Base-by-base conservation (phyloP, 176 grass and related monocot genomes). In the Bolboschoenus planiculmis region DNA sequence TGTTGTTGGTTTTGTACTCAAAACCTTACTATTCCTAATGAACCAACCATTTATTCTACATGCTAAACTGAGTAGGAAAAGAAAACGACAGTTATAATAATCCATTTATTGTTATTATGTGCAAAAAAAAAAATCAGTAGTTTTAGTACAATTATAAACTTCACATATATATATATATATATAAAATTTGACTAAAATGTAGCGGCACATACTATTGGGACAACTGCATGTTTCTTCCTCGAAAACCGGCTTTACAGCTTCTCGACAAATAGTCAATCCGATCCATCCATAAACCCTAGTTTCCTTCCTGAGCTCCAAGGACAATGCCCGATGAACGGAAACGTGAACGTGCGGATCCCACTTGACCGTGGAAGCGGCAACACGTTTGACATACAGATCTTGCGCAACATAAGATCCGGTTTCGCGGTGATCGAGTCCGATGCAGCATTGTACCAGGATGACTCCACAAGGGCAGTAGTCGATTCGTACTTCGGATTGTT, bases 131-230 rank as follows among this genome's bases (percentile, higher is more conserved):
- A n/a, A 61, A 2, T 60, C 30, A 39, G 20, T 80, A 61, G 13
- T 54, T 9, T 29, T 10, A 51, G 44, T 82, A 7, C 33, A 42
- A 10, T 43, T n/a, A n/a, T n/a, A n/a, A n/a, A n/a, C n/a, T n/a
- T n/a, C n/a, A n/a, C n/a, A n/a, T n/a, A n/a, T n/a, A n/a, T n/a
- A n/a, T n/a, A n/a, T n/a, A n/a, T n/a, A n/a, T n/a, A 46, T 44
- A 21, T 33, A 31, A 2, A 31, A 47, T 11, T 47, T 51, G 37
- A 48, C 9, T 56, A 14, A 51, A 50, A 13, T 59, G 39, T 74
- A 93, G 91, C 91, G n/a, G 94, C 94, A 44, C 94, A 97, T 85
- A 97, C 94, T 10, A 92, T 97, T 29, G 94, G 94, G 5, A 94
- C 94, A 7, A 94, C 94, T 40, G 91, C 94, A 55, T 97, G 94